A percentile compares a stretch with the other conserved stretches of the same genome.
These are phyloP conservation scores for Actinomortierella ambigua DNA, from an alignment of 371 early-diverging fungal species.

Conservation along the genomic window DNA sequence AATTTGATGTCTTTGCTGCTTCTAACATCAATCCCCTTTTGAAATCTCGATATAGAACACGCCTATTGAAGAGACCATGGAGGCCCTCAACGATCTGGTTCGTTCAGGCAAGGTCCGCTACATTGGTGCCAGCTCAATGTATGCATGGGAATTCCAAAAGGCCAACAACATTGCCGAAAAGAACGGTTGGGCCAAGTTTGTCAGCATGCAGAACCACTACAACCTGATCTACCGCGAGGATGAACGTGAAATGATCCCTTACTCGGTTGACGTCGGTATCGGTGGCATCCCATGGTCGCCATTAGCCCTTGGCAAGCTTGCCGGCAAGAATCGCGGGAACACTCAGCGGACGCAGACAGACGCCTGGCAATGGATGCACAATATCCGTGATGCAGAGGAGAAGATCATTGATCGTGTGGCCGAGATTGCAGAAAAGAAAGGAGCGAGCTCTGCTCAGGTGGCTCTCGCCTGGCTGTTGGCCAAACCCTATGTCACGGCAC, in stretches of 20 bases:
- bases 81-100: too few species aligned
- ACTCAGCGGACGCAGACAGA: too few species aligned
- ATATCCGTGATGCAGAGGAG: too few species aligned
- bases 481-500: too few species aligned
- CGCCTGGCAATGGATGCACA: too few species aligned
- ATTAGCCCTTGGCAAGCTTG: constrained; percentile 48
- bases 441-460: too few species aligned
- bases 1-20: too few species aligned
- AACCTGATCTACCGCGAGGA: constrained; percentile 54
- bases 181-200: constrained; percentile 60
- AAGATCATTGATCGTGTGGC: too few species aligned
- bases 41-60: too few species aligned
- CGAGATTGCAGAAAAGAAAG: too few species aligned
- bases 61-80: constrained; percentile 15
- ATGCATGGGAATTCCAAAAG: constrained; percentile 22
- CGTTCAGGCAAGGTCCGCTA: constrained; percentile 15
- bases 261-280: constrained; percentile 42
- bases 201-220: constrained; percentile 52
- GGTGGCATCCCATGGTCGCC: constrained; percentile 61
- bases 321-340: constrained; percentile 42
- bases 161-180: constrained; percentile 46
- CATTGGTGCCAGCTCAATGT: constrained; percentile 22
- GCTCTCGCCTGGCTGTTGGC: too few species aligned
- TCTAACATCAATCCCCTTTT: too few species aligned
- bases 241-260: constrained; percentile 57